Percentiles rank a stretch among this genome's conserved stretches.
Evolutionary conservation across 139 green algal genomes (phyloP).

Genomic region (Tetradesmus lagerheimii): DNA sequence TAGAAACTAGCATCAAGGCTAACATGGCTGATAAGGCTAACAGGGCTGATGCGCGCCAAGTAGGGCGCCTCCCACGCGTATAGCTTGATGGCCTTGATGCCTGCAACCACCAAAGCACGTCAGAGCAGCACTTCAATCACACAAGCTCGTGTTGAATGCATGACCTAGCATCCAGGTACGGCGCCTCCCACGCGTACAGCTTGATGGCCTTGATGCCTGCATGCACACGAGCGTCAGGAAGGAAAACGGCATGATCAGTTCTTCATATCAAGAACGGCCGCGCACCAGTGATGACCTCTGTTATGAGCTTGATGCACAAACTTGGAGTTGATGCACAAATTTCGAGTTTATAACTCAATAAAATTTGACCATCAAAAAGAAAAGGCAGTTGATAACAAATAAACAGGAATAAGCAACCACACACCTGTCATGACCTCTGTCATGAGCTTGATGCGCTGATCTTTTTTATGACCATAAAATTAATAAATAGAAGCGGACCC

Average conservation of each 20-base stretch:
- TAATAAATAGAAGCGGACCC: neutral
- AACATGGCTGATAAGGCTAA: too few species aligned
- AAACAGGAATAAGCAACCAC: neutral
- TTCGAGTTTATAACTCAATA: too few species aligned
- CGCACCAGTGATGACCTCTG: slow-evolving; percentile 85
- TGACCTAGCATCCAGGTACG: too few species aligned
- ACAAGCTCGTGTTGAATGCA: too few species aligned
- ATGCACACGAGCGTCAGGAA: neutral
- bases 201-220: slow-evolving; percentile 81
- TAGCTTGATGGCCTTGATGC: slow-evolving; percentile 96
- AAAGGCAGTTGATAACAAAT: too few species aligned
- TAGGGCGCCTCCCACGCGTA: slow-evolving; percentile 93
- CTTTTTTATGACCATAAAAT: slow-evolving; percentile 9
- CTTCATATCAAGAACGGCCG: too few species aligned
- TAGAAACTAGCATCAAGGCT: too few species aligned
- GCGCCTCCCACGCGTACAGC: slow-evolving; percentile 92
- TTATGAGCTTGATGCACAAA: slow-evolving; percentile 85
- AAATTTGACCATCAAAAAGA: too few species aligned
- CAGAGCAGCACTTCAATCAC: too few species aligned
- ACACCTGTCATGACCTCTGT: slow-evolving; percentile 86
- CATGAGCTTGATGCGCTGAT: slow-evolving; percentile 83
- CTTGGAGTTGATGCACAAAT: too few species aligned
- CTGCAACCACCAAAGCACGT: too few species aligned
- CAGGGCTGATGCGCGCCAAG: slow-evolving; percentile 76
- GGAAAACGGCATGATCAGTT: too few species aligned